phyloP scores from a whole-genome alignment of 352 stramenopile species.

The Pythium aquatile region DNA sequence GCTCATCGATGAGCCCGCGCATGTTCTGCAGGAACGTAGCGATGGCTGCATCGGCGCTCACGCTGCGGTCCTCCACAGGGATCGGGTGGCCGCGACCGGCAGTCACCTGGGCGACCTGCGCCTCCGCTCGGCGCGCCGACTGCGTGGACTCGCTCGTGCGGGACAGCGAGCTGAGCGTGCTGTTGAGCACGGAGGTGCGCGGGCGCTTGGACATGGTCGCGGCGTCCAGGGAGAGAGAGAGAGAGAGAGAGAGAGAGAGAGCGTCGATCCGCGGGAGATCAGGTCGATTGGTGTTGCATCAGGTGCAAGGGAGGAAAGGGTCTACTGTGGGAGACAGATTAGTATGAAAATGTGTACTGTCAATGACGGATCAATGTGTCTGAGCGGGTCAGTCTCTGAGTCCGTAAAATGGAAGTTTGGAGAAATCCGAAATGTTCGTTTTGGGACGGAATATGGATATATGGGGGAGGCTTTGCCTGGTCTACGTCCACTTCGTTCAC shows the following conservation, averaged over 20 bases:
- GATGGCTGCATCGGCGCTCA: conserved; percentile 73
- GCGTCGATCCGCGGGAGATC: not conserved
- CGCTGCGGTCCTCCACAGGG: conserved; percentile 59
- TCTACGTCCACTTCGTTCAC: conserved; percentile 5
- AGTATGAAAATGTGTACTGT: not conserved
- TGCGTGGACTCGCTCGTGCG: conserved; percentile 75
- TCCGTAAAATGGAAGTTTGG: conserved; percentile 3
- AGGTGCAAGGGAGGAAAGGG: conserved; percentile 7
- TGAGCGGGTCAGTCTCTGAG: not conserved
- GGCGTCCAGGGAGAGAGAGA: not conserved
- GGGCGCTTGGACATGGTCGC: conserved; percentile 66
- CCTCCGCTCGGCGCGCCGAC: conserved; percentile 72
- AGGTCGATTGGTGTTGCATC: conserved; percentile 6
- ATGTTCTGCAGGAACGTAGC: conserved; percentile 81
- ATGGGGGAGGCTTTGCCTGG: not conserved
- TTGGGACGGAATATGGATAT: not conserved
- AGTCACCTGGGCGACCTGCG: conserved; percentile 69
- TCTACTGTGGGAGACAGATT: conserved; percentile 3
- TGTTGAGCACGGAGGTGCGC: conserved; percentile 43
- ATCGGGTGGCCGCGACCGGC: conserved; percentile 71
- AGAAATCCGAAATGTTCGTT: not conserved
- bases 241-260: not conserved
- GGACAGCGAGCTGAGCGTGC: conserved; percentile 72
- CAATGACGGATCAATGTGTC: not conserved
- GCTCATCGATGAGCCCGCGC: conserved; percentile 72